Evolutionary conservation across 106 monocot genomes (phyloP).

Genomic region (Alisma plantagoaquatica): DNA sequence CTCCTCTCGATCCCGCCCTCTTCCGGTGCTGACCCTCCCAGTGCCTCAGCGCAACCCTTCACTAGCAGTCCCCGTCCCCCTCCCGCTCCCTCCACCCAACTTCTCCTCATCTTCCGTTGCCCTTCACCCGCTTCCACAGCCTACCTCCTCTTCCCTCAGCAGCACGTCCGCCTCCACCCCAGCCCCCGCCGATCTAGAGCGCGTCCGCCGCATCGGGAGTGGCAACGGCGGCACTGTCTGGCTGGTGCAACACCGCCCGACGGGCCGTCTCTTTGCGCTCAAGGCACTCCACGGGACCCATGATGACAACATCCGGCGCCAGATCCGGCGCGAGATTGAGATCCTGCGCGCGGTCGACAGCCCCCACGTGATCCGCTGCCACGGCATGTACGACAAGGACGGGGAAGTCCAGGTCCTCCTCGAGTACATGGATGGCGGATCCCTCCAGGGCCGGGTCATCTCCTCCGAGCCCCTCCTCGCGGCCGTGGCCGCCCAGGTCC

Average conservation of each 20-base stretch:
- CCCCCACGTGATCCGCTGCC: slow-evolving; percentile 60
- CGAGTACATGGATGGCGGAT: slow-evolving; percentile 66
- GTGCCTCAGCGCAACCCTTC: slow-evolving; percentile 55
- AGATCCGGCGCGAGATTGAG: slow-evolving; percentile 69
- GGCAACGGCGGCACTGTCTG: slow-evolving; percentile 61
- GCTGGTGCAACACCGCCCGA: slow-evolving; percentile 45
- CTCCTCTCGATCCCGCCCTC: slow-evolving; percentile 33
- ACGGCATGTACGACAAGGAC: slow-evolving; percentile 56
- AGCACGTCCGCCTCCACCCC: slow-evolving; percentile 3
- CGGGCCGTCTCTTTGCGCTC: slow-evolving; percentile 37
- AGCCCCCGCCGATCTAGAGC: slow-evolving; percentile 49
- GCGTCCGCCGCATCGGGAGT: slow-evolving; percentile 56
- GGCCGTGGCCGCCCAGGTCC: slow-evolving; percentile 52
- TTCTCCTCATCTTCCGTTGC: not conserved
- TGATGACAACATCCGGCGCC: slow-evolving; percentile 46
- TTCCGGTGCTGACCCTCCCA: slow-evolving; percentile 66
- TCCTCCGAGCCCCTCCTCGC: slow-evolving; percentile 31
- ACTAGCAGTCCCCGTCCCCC: slow-evolving; percentile 54
- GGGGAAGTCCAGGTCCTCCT: slow-evolving; percentile 73
- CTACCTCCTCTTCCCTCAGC: slow-evolving; percentile 2
- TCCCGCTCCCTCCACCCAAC: slow-evolving; percentile 24
- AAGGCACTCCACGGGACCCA: slow-evolving; percentile 63
- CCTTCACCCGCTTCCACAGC: slow-evolving; percentile 7
- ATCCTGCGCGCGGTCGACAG: slow-evolving; percentile 52
- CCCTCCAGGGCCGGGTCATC: slow-evolving; percentile 44